Evolutionary conservation across 2,329 filamentous ascomycete genomes (phyloP), one percentile per base, ranked within the genome.

Genomic region (Botrytis sinoallii): DNA sequence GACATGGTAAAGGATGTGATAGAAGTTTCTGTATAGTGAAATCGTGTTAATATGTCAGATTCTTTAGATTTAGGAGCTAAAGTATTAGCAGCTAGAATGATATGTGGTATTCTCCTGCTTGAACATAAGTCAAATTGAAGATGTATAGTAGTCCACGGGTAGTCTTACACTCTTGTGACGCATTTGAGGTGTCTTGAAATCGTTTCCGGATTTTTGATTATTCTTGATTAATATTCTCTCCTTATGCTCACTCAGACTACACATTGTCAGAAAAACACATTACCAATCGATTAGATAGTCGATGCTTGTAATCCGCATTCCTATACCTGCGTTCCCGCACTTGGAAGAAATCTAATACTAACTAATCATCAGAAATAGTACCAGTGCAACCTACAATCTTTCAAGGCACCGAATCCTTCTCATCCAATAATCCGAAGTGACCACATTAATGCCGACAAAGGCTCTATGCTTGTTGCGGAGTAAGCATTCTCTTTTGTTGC

Each of bases 121-220:
- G 0, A 18, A n/a, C 18, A 18, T 3, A 55, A n/a, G 6, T 3
- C 14, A n/a, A 3, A 55, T 16, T 14, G n/a, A 2, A 29, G n/a
- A 29, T 18, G 8, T 1, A 55, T 0, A 29, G 2, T 32, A 29
- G 2, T n/a, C n/a, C n/a, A n/a, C n/a, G n/a, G n/a, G n/a, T 6
- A n/a, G n/a, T 6, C 2, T 16, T 29, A 55, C 5, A 29, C 1
- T 40, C 6, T 9, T 6, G 20, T 10, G 9, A 5, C 18, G 12
- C 4, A 22, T 20, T 9, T 2, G 1, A 32, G 7, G 16, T 2
- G 12, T 22, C 9, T 14, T 1, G 46, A 8, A 68, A 38, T 38
- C 16, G 7, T 29, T 40, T 14, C 29, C 18, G 12, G 35, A 29
- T 22, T 10, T 22, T 29, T 10, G 18, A 57, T 40, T 67, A 22